Base-by-base conservation (phyloP, 73 alveolate species). In the Stentor coeruleus region DNA sequence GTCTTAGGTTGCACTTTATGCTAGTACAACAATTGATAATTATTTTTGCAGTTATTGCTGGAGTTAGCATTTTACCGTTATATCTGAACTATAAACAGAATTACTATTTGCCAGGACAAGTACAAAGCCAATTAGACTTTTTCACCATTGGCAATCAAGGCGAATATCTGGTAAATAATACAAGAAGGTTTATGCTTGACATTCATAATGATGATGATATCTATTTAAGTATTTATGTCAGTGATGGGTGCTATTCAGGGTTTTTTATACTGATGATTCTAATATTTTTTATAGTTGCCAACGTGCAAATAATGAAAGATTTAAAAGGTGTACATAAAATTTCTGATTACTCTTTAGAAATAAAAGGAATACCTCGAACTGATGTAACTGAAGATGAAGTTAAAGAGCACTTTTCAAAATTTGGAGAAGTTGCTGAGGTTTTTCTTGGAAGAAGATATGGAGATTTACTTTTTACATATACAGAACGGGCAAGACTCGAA, bases 61-160 rank as follows among this genome's bases (percentile, higher is more conserved):
- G 83, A 6, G 38, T 38, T n/a, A 40, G 72, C 31, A 33, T 37
- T 39, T 38, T 15, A 20, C 83, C 31, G 20, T 14, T 75, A 0
- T 75, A 75, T 2, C n/a, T 20, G 14, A 75, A 75, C 3, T 75
- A 40, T n/a, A 15, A 37, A 31, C 80, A 66, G 0, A 39, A 75
- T 39, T 35, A 75, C 6, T 14, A 37, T 6, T n/a, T 66, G 15
- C n/a, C 26, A 36, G n/a, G 49, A 28, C 49, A 66, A 11, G 39
- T 26, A 2, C n/a, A n/a, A 39, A 39, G 58, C 26, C 14, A 37
- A 20, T 20, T 35, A 14, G 41, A 75, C 33, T 15, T 15, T 28
- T 40, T 75, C 20, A 36, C 83, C 26, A 40, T 75, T 75, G 83
- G 59, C 2, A 75, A 75, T 40, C n/a, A n/a, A n/a, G n/a, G n/a